phyloP scores from a whole-genome alignment of 192 early-diverging fungal species.

The Backusella psychrophila region DNA sequence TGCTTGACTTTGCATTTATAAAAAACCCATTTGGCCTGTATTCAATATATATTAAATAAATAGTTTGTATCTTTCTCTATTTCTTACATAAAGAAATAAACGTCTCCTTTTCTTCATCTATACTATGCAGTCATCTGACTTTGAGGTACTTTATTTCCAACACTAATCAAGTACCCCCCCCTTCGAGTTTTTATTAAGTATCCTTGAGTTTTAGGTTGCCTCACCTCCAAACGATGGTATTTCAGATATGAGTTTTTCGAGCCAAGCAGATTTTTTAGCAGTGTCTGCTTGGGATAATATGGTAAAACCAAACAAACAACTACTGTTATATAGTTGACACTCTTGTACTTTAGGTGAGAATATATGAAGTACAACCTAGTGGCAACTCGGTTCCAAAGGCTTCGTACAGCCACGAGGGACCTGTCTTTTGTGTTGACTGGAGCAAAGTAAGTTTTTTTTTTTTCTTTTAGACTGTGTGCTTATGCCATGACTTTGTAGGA shows the following conservation, averaged over 20 bases:
- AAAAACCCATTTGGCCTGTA: too few species aligned
- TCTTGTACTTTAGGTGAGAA: conserved; percentile 68
- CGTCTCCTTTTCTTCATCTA: neutral
- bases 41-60: too few species aligned
- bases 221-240: conserved; percentile 78
- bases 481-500: conserved; percentile 49
- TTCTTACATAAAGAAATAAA: neutral
- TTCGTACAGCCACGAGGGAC: conserved; percentile 75
- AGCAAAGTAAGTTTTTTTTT: conserved; percentile 55
- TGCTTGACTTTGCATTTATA: too few species aligned
- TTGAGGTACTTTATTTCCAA: conserved; percentile 16
- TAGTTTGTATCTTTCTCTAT: neutral
- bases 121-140: conserved; percentile 27
- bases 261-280: conserved; percentile 79
- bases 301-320: neutral
- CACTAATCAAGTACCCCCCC: neutral
- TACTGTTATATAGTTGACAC: too few species aligned
- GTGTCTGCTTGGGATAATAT: conserved; percentile 89
- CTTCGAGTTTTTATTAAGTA: neutral
- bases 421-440: conserved; percentile 86
- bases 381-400: conserved; percentile 78
- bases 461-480: neutral
- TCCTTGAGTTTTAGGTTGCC: conserved; percentile 36
- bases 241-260: conserved; percentile 77
- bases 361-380: conserved; percentile 84